Conservation (phyloP, 2,329 filamentous ascomycete genomes). For the Aspergillus sp. region DNA sequence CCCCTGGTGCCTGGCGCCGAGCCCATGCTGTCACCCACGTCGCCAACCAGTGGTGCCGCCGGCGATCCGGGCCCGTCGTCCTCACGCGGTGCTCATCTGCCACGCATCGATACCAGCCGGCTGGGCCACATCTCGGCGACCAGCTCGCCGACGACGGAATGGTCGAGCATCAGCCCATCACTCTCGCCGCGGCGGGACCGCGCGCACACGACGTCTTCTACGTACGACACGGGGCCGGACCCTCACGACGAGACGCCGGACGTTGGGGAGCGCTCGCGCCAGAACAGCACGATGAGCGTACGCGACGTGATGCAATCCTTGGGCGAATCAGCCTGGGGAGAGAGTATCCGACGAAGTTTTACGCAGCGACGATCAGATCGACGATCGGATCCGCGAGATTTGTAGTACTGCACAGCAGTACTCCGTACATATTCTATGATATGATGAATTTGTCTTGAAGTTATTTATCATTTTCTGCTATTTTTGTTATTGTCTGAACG, state of each 20-base stretch:
- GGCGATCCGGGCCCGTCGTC: constrained; percentile 30
- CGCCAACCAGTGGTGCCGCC: constrained; percentile 13
- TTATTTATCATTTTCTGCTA: neutral
- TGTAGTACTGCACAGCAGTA: neutral
- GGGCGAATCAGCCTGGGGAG: constrained; percentile 88
- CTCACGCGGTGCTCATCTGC: constrained; percentile 38
- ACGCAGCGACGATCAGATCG: constrained; percentile 58
- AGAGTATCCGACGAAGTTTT: constrained; percentile 85
- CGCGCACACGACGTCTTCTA: constrained; percentile 26
- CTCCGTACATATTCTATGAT: neutral
- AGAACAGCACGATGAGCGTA: constrained; percentile 69
- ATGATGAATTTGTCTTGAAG: constrained; percentile 7
- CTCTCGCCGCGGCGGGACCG: constrained; percentile 33
- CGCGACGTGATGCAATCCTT: constrained; percentile 80
- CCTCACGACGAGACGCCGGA: constrained; percentile 13
- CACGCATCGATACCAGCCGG: constrained; percentile 47
- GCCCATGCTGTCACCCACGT: constrained; percentile 36
- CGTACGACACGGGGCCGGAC: constrained; percentile 26
- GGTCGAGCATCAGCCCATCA: constrained; percentile 55
- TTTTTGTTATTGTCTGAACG: neutral
- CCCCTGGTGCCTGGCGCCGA: constrained; percentile 10
- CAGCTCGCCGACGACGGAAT: constrained; percentile 44
- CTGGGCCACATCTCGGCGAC: constrained; percentile 37
- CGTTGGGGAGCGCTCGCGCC: constrained; percentile 51
- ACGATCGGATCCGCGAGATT: neutral